Base-by-base conservation (phyloP, 2,329 filamentous ascomycete species). In the Alternaria ventricosa region DNA sequence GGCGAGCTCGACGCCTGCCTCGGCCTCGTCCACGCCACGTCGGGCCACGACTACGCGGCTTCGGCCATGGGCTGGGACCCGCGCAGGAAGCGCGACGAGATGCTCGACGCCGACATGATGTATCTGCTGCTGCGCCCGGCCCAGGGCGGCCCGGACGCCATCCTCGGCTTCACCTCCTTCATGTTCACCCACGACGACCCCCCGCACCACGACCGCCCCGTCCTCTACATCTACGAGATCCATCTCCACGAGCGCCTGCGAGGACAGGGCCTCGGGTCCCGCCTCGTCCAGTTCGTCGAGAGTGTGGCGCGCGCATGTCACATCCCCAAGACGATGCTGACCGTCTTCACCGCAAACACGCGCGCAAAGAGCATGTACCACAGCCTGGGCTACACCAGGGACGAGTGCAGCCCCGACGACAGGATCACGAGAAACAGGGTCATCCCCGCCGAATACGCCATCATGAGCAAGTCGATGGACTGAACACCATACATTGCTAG, bases 211-310 rank as follows among this genome's bases (percentile, higher is more conserved):
- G 51, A 74, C n/a, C 75, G 76, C n/a, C 83, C 88, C 0, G 91
- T 94, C 3, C 75, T 93, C 20, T 95, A 94, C 78, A 90, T 92
- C 77, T 95, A 94, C 76, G 92, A 95, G 79, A 88, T 95, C 36
- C 92, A 95, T 73, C 84, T 94, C 4, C 79, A 82, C 41, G 79
- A 84, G 1, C 79, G 82, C 1, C 75, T 91, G 5, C 86, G 87
- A 68, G 85, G 89, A 81, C 87, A 77, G 13, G 90, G 91, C 0
- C 80, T 94, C 3, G 90, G 89, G 1, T 82, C 75, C 12, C 79
- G 84, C 12, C 82, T 94, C 43, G 87, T 94, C 82, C 72, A 78
- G 2, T 80, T 87, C 62, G 84, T 88, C 8, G 84, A 86, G 50
- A 74, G 75, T 5, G 82, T 89, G 5, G 90, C 87, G 8, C 66